Evolutionary conservation across 2,329 filamentous ascomycete genomes (phyloP).

Genomic region (Corynespora cassiicola): DNA sequence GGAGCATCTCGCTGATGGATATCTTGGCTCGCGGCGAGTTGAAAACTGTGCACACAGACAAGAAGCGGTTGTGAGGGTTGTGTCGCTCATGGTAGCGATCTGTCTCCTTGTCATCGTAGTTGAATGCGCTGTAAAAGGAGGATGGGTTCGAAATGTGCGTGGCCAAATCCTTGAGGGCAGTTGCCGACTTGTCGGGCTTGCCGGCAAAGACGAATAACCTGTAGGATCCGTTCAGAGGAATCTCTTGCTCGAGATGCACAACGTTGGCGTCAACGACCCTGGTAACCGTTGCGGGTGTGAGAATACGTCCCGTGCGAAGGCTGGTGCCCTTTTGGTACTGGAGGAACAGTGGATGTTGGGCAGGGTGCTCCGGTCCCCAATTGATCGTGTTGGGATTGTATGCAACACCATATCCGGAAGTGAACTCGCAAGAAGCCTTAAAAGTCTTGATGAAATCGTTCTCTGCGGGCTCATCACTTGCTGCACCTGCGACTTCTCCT

Average conservation of each 20-base stretch:
- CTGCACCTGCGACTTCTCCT: conserved; percentile 73
- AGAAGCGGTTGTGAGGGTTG: conserved; percentile 85
- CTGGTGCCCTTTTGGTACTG: conserved; percentile 61
- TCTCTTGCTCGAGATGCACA: conserved; percentile 87
- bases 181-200: conserved; percentile 60
- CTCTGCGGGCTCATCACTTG: conserved; percentile 49
- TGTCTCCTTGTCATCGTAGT: conserved; percentile 64
- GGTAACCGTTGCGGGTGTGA: conserved; percentile 82
- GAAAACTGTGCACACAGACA: conserved; percentile 79
- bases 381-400: conserved; percentile 85
- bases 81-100: conserved; percentile 75
- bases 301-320: conserved; percentile 75
- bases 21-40: conserved; percentile 71
- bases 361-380: conserved; percentile 77
- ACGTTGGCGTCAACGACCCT: conserved; percentile 88
- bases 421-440: conserved; percentile 91
- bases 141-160: conserved; percentile 66
- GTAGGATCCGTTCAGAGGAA: conserved; percentile 88
- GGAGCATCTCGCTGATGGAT: conserved; percentile 75
- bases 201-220: conserved; percentile 88
- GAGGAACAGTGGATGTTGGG: conserved; percentile 73
- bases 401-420: conserved; percentile 87
- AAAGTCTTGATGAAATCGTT: conserved; percentile 89
- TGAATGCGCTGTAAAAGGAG: conserved; percentile 76
- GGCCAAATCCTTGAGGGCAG: conserved; percentile 75